Base-by-base conservation (phyloP, 257 asterid species). In the Thymus quinquecostatus region DNA sequence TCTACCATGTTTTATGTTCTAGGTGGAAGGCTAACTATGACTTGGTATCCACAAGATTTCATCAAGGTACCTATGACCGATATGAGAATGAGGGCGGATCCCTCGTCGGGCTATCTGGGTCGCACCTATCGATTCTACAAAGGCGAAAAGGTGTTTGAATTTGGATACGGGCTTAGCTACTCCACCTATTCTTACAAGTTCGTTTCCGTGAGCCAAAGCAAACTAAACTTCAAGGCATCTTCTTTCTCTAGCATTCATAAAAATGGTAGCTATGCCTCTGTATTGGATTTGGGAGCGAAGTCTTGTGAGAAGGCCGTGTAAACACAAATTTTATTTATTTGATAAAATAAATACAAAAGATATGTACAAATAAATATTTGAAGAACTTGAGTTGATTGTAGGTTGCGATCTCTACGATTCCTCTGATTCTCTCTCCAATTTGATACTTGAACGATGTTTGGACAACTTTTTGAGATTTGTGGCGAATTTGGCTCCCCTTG, bases 41-140 rank as follows among this genome's bases (percentile, higher is more conserved):
- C 96, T 28, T 91, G 97, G 97, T 91, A 89, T 70, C 96, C 92
- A 1, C 69, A 84, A 71, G 89, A 86, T 13, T 91, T 84, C 80
- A 67, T 60, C 73, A 81, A 83, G 54, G 50, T 85, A 66, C 87
- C 96, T 5, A 87, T 87, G 93, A 91, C 92, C 4, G 89, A 89
- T 66, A 91, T 86, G 96, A 81, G 92, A 70, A 86, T 91, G 92
- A 75, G 97, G 58, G 64, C 92, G 3, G 86, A 83, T 33, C 75
- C 75, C 3, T 81, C 86, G 0, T 32, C 87, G 0, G 90, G 92
- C 36, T 91, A 91, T 65, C 97, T 89, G 1, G 92, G 97, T 6
- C 81, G 97, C n/a, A 89, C 97, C 0, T 91, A 89, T 56, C 66
- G 88, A 73, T 91, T 91, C 74, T 87, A 91, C 78, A 77, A 59